Percentiles rank a stretch among this genome's conserved stretches.
Evolutionary conservation across 108 stramenopile genomes (phyloP).

Genomic region (Fragilaria crotonensis): DNA sequence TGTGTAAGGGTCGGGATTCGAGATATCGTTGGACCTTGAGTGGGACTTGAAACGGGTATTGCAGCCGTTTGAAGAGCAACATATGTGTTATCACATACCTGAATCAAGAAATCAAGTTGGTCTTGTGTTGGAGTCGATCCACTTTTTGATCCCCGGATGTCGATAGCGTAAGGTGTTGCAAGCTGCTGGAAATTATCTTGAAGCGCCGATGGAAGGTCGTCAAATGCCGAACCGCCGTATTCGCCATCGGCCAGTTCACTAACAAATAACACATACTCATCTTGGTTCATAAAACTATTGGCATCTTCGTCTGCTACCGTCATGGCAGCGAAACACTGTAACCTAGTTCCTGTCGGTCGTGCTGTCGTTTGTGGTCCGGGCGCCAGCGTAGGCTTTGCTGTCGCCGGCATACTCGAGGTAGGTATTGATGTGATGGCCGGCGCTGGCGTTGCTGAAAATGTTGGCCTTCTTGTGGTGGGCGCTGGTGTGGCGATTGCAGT

Average conservation of each 20-base stretch:
- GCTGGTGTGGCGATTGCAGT: neutral
- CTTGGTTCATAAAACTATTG: constrained; percentile 18
- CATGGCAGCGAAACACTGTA: constrained; percentile 1
- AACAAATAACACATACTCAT: constrained; percentile 27
- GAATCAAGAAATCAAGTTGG: neutral
- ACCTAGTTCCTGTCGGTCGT: neutral
- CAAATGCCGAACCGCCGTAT: constrained; percentile 9
- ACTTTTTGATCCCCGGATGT: constrained; percentile 22
- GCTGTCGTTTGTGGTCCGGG: neutral
- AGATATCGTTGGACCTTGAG: no score
- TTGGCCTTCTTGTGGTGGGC: neutral
- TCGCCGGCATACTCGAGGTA: neutral
- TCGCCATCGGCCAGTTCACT: constrained; percentile 16
- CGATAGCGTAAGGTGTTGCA: constrained; percentile 12
- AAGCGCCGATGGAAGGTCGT: constrained; percentile 12
- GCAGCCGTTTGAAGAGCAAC: neutral
- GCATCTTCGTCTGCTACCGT: constrained; percentile 16
- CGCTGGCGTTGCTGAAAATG: neutral
- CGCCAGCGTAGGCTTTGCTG: neutral
- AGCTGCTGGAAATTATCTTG: constrained; percentile 7
- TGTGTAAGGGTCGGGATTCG: no score
- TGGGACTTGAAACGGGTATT: no score
- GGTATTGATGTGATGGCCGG: neutral
- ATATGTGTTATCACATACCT: neutral
- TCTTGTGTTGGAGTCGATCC: constrained; percentile 10